These are phyloP conservation scores for Canavalia gladiata DNA, from an alignment of 306 rosid genomes.

Conservation along the genomic window DNA sequence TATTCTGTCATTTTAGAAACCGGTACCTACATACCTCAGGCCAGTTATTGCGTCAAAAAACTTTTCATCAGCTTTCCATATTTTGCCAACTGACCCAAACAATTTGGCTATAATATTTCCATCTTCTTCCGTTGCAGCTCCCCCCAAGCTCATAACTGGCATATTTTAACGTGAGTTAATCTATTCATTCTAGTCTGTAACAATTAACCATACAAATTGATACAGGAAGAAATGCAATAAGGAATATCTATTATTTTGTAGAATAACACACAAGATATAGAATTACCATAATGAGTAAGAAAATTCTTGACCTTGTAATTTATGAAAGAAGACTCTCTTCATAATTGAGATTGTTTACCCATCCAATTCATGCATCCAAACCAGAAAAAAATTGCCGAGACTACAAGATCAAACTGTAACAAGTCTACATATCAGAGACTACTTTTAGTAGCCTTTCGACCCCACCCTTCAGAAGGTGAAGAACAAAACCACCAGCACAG, in stretches of 20 bases:
- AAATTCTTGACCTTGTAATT: constrained; percentile 35
- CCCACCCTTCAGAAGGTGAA: constrained; percentile 28
- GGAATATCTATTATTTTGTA: constrained; percentile 26
- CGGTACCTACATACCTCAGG: constrained; percentile 68
- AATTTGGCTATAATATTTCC: constrained; percentile 71
- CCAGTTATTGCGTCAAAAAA: constrained; percentile 93
- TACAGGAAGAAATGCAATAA: constrained; percentile 36
- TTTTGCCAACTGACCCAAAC: constrained; percentile 92
- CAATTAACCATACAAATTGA: constrained; percentile 27
- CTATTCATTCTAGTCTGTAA: constrained; percentile 37
- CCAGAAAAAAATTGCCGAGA: not conserved
- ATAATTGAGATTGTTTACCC: constrained; percentile 33
- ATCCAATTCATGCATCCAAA: constrained; percentile 32
- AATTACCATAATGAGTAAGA: constrained; percentile 28
- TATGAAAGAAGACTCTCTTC: constrained; percentile 29
- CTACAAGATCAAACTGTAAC: constrained; percentile 34
- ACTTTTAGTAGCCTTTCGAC: not conserved
- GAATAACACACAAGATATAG: constrained; percentile 22
- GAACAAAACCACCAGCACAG: constrained; percentile 24
- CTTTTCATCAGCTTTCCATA: constrained; percentile 90
- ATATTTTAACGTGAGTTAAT: constrained; percentile 42
- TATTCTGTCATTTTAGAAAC: constrained; percentile 16
- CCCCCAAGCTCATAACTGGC: constrained; percentile 89
- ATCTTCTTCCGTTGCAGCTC: constrained; percentile 83
- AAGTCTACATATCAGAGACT: constrained; percentile 33